Conservation (phyloP, 306 rosid species). For the Dalbergia cultrata region DNA sequence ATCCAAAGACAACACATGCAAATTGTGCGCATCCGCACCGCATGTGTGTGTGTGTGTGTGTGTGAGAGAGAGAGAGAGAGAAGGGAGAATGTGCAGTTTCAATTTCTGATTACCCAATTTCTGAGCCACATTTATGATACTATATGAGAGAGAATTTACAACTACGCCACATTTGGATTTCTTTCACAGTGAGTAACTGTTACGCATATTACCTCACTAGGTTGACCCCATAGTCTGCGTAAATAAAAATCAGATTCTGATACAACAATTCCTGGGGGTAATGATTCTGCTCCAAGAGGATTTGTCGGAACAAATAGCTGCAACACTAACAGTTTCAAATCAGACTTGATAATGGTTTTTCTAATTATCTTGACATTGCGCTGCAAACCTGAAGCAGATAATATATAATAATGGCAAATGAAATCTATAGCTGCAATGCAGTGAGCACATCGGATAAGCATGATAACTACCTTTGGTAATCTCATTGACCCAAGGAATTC, state of each 20-base stretch:
- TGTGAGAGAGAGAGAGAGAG: slow-evolving; percentile 2
- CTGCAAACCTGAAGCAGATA: slow-evolving; percentile 31
- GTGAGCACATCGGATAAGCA: slow-evolving; percentile 33
- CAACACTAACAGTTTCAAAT: slow-evolving; percentile 37
- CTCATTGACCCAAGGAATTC: slow-evolving; percentile 68
- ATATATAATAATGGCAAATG: slow-evolving; percentile 19
- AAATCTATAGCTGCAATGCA: slow-evolving; percentile 30
- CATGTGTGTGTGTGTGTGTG: not conserved
- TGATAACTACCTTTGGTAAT: slow-evolving; percentile 69
- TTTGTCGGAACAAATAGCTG: slow-evolving; percentile 85
- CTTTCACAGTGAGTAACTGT: slow-evolving; percentile 26
- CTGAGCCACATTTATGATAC: slow-evolving; percentile 6
- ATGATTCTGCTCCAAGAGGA: slow-evolving; percentile 92
- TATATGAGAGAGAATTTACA: not conserved
- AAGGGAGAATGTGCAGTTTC: not conserved
- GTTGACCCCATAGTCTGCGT: slow-evolving; percentile 97
- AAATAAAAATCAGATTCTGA: slow-evolving; percentile 81
- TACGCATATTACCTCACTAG: slow-evolving; percentile 78
- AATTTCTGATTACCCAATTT: slow-evolving; percentile 12
- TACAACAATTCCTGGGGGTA: slow-evolving; percentile 90
- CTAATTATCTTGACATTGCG: slow-evolving; percentile 26
- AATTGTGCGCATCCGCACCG: no score
- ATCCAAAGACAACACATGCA: slow-evolving; percentile 15
- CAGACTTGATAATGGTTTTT: slow-evolving; percentile 31
- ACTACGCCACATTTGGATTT: slow-evolving; percentile 16